Conservation (phyloP, 2,329 filamentous ascomycete species). For the Myriosclerotinia scirpicola region DNA sequence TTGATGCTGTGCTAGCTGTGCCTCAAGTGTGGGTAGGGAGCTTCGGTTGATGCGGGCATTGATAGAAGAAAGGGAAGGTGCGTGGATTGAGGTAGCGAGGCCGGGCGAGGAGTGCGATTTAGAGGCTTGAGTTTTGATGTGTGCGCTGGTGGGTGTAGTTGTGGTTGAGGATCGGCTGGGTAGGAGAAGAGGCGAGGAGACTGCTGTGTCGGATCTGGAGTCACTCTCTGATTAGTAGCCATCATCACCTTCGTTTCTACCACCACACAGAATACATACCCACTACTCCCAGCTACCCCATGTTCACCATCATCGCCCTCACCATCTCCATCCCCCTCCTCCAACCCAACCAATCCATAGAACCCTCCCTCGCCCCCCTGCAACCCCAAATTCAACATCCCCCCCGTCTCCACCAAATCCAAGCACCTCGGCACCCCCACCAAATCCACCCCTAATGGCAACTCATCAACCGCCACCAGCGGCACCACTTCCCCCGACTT, state of each 20-base stretch:
- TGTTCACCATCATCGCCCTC: background rate
- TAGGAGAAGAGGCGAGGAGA: background rate
- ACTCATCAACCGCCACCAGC: slow-evolving; percentile 54
- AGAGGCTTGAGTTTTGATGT: background rate
- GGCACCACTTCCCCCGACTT: slow-evolving; percentile 49
- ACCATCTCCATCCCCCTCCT: background rate
- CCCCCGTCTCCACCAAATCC: slow-evolving; percentile 33
- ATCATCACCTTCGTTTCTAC: background rate
- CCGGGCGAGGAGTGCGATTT: background rate
- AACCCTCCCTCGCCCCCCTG: slow-evolving; percentile 25
- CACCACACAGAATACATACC: background rate
- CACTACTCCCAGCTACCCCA: background rate
- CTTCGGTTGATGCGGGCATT: background rate
- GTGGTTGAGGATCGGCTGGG: background rate
- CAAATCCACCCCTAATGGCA: slow-evolving; percentile 44
- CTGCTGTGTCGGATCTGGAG: background rate
- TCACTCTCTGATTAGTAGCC: background rate
- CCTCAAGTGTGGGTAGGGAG: background rate
- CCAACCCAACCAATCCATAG: slow-evolving; percentile 28
- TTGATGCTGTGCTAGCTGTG: slow-evolving; percentile 1
- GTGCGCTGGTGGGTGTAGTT: background rate
- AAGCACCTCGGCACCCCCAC: slow-evolving; percentile 44
- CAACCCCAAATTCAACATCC: slow-evolving; percentile 38
- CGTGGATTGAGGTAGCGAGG: background rate
- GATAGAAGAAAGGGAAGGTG: background rate